These are phyloP conservation scores for Aspergillus ellipticus DNA, from an alignment of 495 filamentous ascomycete genomes.

Conservation along the genomic window DNA sequence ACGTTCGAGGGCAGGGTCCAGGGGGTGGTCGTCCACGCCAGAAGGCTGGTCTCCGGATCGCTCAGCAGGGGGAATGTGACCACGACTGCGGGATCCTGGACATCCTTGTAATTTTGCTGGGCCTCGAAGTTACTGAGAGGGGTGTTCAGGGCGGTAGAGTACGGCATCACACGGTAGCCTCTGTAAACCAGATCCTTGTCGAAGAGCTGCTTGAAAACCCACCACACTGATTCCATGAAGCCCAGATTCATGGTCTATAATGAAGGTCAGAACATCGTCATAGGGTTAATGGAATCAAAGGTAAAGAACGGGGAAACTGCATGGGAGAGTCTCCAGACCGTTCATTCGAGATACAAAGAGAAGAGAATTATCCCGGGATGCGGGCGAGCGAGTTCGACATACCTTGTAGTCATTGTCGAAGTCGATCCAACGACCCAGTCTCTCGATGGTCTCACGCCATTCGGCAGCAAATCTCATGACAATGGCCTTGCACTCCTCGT, in stretches of 20 bases:
- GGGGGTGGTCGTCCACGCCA: slow-evolving; percentile 94
- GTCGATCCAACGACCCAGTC: slow-evolving; percentile 95
- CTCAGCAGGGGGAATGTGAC: slow-evolving; percentile 80
- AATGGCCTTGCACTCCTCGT: slow-evolving; percentile 86
- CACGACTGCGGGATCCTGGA: slow-evolving; percentile 88
- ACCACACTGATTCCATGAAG: slow-evolving; percentile 98
- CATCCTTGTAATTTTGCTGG: slow-evolving; percentile 91
- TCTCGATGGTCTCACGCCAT: slow-evolving; percentile 86
- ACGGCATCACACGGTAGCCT: slow-evolving; percentile 90
- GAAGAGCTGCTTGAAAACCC: slow-evolving; percentile 91
- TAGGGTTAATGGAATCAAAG: too few species aligned
- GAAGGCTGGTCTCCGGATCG: slow-evolving; percentile 68
- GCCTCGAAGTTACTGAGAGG: slow-evolving; percentile 92
- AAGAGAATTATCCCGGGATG: neutral
- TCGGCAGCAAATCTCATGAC: slow-evolving; percentile 90
- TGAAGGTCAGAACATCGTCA: too few species aligned
- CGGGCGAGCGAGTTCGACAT: neutral
- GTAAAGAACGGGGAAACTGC: too few species aligned
- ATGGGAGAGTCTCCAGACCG: neutral
- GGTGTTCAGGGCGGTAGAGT: slow-evolving; percentile 86
- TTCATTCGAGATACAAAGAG: neutral
- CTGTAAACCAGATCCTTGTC: slow-evolving; percentile 87
- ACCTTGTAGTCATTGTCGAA: slow-evolving; percentile 99
- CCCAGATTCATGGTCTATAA: slow-evolving; percentile 78
- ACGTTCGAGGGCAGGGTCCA: slow-evolving; percentile 92